phyloP scores from a whole-genome alignment of 2,329 filamentous ascomycete genomes.

The Geosmithia putterillii region DNA sequence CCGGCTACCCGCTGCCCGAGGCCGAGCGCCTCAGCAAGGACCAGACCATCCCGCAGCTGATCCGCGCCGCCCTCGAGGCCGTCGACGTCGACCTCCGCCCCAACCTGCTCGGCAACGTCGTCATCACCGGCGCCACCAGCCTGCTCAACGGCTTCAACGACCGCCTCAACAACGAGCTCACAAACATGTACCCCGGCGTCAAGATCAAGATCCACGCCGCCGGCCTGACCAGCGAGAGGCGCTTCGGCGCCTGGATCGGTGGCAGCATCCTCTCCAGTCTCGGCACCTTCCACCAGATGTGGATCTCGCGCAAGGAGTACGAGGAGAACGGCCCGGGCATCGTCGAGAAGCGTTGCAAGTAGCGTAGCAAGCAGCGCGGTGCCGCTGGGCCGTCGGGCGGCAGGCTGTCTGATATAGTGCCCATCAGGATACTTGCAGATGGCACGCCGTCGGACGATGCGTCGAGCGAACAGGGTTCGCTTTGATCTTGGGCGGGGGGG shows the following conservation, averaged over 20 bases:
- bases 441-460: too few relatives aligned
- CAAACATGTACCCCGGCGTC: slow-evolving; percentile 68
- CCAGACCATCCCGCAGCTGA: slow-evolving; percentile 74
- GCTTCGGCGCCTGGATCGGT: slow-evolving; percentile 91
- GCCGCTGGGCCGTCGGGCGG: too few relatives aligned
- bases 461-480: not conserved
- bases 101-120: slow-evolving; percentile 75
- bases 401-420: too few relatives aligned
- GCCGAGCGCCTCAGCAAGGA: slow-evolving; percentile 45
- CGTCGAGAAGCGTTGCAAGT: slow-evolving; percentile 96
- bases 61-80: slow-evolving; percentile 62
- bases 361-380: slow-evolving; percentile 7
- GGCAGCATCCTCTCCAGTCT: slow-evolving; percentile 91
- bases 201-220: slow-evolving; percentile 83
- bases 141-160: slow-evolving; percentile 88
- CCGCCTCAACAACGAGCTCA: slow-evolving; percentile 74
- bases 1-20: slow-evolving; percentile 44
- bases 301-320: slow-evolving; percentile 96
- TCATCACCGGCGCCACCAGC: slow-evolving; percentile 81
- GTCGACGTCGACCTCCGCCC: slow-evolving; percentile 85
- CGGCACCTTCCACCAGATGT: slow-evolving; percentile 98
- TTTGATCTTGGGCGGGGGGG: too few relatives aligned
- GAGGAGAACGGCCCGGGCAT: slow-evolving; percentile 86
- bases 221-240: slow-evolving; percentile 74
- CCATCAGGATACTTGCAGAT: too few relatives aligned